Conservation (phyloP, 768 basidiomycete species). For the Pleurotus salmoneostramineus region DNA sequence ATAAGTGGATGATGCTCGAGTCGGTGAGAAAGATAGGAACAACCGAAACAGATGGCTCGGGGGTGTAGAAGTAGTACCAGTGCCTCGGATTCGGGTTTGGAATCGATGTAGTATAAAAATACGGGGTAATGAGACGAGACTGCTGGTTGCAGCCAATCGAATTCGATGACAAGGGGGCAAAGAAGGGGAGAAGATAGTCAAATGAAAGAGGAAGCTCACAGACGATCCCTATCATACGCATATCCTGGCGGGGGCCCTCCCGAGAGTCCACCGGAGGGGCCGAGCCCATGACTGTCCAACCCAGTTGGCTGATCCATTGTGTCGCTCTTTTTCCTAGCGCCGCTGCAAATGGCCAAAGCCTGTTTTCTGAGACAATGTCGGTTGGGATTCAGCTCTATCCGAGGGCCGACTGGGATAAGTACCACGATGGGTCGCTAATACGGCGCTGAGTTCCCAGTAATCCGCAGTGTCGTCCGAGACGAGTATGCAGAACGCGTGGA, state of each 20-base stretch:
- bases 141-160: not conserved
- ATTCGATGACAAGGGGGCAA: not conserved
- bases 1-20: not conserved
- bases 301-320: not conserved
- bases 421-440: not conserved
- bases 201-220: constrained; percentile 26
- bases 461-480: not conserved
- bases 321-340: not conserved
- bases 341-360: not conserved
- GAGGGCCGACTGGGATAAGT: not conserved
- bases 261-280: not conserved
- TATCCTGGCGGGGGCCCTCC: constrained; percentile 16
- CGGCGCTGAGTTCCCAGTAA: not conserved
- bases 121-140: not conserved
- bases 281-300: not conserved
- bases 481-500: too few species aligned
- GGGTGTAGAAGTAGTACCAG: not conserved
- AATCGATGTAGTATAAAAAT: not conserved
- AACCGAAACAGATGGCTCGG: not conserved
- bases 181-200: not conserved
- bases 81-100: not conserved
- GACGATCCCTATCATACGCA: constrained; percentile 31
- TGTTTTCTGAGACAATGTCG: not conserved
- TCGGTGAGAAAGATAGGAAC: not conserved
- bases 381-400: not conserved